A percentile compares a stretch with the other conserved stretches of the same genome.
phyloP scores from a whole-genome alignment of 306 rosid species.

The Dryas octopetala region DNA sequence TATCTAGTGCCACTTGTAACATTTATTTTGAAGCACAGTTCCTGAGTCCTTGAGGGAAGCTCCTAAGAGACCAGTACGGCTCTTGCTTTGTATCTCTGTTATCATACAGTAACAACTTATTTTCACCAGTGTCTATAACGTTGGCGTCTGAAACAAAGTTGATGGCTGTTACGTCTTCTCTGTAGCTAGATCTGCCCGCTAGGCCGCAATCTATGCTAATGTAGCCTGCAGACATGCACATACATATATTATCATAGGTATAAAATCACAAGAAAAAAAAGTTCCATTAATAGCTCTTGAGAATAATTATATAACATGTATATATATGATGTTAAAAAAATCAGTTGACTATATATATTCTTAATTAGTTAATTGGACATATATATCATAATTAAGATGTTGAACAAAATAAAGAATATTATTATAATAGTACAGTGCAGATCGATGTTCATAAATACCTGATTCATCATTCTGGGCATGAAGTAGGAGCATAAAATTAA shows the following conservation, averaged over 20 bases:
- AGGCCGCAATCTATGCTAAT: slow-evolving; percentile 40
- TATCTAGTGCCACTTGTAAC: slow-evolving; percentile 29
- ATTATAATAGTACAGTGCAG: too few species aligned
- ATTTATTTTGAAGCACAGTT: slow-evolving; percentile 39
- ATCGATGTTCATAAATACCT: too few species aligned
- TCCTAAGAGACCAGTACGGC: slow-evolving; percentile 22
- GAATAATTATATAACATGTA: too few species aligned
- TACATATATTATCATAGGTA: too few species aligned
- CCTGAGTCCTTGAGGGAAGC: slow-evolving; percentile 44
- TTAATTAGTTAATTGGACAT: too few species aligned
- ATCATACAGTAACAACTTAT: not conserved
- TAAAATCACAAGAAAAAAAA: too few species aligned
- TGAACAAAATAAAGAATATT: too few species aligned
- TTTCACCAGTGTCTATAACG: slow-evolving; percentile 22
- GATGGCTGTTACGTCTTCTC: slow-evolving; percentile 21
- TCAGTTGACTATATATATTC: too few species aligned
- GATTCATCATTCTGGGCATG: slow-evolving; percentile 21
- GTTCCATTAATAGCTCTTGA: too few species aligned
- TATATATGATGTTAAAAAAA: too few species aligned
- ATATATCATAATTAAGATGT: too few species aligned
- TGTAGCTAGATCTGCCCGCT: slow-evolving; percentile 1
- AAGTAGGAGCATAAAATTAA: not conserved
- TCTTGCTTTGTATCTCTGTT: not conserved
- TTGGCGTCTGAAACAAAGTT: slow-evolving; percentile 26
- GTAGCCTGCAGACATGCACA: slow-evolving; percentile 6